Percentiles rank a stretch among this genome's conserved stretches.
Evolutionary conservation across 106 monocot species (phyloP).

Genomic region (Phalaenopsis equestris): DNA sequence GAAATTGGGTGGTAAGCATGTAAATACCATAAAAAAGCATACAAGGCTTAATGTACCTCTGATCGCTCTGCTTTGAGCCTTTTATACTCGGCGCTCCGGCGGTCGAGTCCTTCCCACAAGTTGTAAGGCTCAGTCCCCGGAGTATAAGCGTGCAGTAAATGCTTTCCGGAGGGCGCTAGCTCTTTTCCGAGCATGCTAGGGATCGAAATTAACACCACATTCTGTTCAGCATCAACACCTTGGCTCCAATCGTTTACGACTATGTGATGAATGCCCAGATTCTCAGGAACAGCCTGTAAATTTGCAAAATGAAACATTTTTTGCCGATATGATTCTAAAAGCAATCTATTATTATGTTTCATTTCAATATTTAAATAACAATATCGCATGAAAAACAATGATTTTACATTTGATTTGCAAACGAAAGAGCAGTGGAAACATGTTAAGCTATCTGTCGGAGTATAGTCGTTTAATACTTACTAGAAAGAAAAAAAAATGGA

Average conservation of each 20-base stretch:
- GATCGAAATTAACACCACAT: conserved; percentile 84
- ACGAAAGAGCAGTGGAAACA: not conserved
- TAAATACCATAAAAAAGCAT: no score
- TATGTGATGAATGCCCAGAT: conserved; percentile 87
- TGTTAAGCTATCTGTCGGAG: no score
- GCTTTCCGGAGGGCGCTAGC: conserved; percentile 84
- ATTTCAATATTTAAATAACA: no score
- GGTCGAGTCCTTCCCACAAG: conserved; percentile 88
- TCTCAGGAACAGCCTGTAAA: conserved; percentile 53
- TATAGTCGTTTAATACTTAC: no score
- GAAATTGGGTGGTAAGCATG: no score
- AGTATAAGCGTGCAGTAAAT: conserved; percentile 86
- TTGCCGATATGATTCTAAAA: not conserved
- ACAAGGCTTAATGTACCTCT: conserved; percentile 39
- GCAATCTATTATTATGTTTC: no score
- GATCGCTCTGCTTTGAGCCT: conserved; percentile 79
- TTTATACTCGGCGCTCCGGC: conserved; percentile 62
- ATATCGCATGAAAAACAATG: not conserved
- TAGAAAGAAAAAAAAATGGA: no score
- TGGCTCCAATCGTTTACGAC: conserved; percentile 86
- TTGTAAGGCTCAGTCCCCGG: conserved; percentile 87
- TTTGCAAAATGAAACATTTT: not conserved
- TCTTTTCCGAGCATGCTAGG: conserved; percentile 74
- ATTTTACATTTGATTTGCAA: not conserved
- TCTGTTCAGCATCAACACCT: conserved; percentile 91